These are phyloP conservation scores for Pestalotiopsis sp. DNA, from an alignment of 2,329 filamentous ascomycete species.

Conservation along the genomic window DNA sequence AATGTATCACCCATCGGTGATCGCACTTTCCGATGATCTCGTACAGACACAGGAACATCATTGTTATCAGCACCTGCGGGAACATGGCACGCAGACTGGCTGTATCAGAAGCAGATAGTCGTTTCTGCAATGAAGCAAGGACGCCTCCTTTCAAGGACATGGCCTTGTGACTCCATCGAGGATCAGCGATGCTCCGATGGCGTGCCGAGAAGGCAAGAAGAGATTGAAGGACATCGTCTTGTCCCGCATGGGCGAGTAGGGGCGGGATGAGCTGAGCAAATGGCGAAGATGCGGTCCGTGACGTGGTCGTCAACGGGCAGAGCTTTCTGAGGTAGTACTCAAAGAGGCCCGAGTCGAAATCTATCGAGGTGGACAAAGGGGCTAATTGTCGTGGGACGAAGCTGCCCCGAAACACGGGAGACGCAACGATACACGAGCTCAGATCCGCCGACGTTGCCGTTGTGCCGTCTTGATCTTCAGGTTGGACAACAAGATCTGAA, in stretches of 20 bases:
- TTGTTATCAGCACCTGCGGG: slow-evolving; percentile 40
- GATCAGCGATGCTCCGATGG: slow-evolving; percentile 17
- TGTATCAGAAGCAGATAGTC: slow-evolving; percentile 30
- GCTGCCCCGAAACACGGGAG: not conserved
- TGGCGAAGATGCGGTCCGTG: slow-evolving; percentile 15
- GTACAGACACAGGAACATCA: slow-evolving; percentile 49
- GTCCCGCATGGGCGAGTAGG: slow-evolving; percentile 14
- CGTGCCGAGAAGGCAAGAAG: slow-evolving; percentile 20
- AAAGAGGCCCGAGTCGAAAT: slow-evolving; percentile 11
- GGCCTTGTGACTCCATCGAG: slow-evolving; percentile 15
- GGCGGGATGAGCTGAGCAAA: slow-evolving; percentile 20
- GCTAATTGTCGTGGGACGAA: not conserved
- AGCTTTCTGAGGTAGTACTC: slow-evolving; percentile 19
- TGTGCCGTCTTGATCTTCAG: not conserved
- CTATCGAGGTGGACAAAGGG: not conserved
- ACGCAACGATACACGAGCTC: not conserved
- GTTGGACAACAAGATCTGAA: not conserved
- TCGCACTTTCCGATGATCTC: slow-evolving; percentile 40
- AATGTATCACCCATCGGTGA: slow-evolving; percentile 47
- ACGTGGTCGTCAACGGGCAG: slow-evolving; percentile 19
- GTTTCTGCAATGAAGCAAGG: slow-evolving; percentile 37
- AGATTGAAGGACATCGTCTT: slow-evolving; percentile 17
- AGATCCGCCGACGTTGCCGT: not conserved
- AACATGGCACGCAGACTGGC: slow-evolving; percentile 17
- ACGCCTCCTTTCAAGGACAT: slow-evolving; percentile 36